Conservation (phyloP, 2,329 filamentous ascomycete species). For the Ophidiomyces ophidiicola region DNA sequence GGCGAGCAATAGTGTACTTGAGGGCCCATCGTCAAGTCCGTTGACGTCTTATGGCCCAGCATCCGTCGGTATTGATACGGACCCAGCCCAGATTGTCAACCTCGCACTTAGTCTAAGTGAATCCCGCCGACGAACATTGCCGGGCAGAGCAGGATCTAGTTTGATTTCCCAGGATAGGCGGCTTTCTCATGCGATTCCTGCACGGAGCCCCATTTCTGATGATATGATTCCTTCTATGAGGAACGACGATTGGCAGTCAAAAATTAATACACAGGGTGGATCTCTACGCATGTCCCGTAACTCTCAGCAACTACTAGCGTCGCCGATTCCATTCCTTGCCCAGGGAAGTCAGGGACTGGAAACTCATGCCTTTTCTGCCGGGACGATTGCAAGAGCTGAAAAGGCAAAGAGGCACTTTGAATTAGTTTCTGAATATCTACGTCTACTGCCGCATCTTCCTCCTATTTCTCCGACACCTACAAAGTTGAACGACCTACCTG, state of each 20-base stretch:
- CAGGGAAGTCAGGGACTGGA: constrained; percentile 17
- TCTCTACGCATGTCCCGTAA: background rate
- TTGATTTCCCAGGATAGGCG: constrained; percentile 4
- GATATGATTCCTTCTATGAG: background rate
- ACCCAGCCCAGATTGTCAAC: constrained; percentile 81
- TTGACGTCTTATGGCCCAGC: background rate
- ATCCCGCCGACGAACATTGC: constrained; percentile 35
- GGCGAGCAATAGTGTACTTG: background rate
- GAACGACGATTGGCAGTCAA: background rate
- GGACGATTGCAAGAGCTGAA: constrained; percentile 68
- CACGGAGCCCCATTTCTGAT: constrained; percentile 1
- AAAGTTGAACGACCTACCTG: constrained; percentile 13
- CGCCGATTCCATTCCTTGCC: constrained; percentile 2
- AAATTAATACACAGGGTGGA: background rate
- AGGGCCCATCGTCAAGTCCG: background rate
- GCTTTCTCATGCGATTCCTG: constrained; percentile 1
- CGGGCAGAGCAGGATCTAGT: constrained; percentile 10
- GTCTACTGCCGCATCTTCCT: constrained; percentile 65
- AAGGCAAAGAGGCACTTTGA: constrained; percentile 79
- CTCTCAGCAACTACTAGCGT: background rate
- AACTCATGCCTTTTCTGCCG: constrained; percentile 52
- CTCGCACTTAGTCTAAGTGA: constrained; percentile 85
- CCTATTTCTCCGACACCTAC: constrained; percentile 40
- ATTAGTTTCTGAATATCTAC: constrained; percentile 70
- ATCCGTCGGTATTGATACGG: constrained; percentile 46